Conservation (phyloP, 164 flowering plant genomes). For the Annona cherimola region DNA sequence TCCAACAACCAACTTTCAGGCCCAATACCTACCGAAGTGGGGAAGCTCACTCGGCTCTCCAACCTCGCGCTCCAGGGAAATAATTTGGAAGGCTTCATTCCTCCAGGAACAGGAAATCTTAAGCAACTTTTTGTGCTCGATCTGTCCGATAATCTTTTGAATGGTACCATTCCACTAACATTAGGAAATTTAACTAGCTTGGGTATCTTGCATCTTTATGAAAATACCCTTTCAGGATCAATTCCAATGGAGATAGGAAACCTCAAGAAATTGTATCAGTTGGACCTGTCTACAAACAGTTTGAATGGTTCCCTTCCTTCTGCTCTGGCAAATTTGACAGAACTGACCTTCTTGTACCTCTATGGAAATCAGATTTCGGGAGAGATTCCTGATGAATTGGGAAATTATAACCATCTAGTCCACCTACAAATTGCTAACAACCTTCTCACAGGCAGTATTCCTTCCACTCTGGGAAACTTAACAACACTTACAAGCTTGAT, state of each 20-base stretch:
- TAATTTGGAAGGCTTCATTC: too few relatives aligned
- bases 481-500: neutral
- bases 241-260: constrained; percentile 35
- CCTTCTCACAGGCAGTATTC: neutral
- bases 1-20: neutral
- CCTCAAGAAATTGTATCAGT: constrained; percentile 12
- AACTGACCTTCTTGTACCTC: constrained; percentile 23
- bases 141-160: constrained; percentile 9
- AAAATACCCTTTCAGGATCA: constrained; percentile 15
- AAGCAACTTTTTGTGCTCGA: constrained; percentile 4
- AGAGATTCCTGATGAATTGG: neutral
- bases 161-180: constrained; percentile 16
- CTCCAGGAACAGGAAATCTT: constrained; percentile 17
- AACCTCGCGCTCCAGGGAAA: too few relatives aligned
- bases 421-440: neutral
- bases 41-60: too few relatives aligned
- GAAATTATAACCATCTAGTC: neutral
- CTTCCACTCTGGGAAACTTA: neutral
- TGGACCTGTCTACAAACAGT: constrained; percentile 26
- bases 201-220: neutral
- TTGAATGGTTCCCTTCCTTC: constrained; percentile 26
- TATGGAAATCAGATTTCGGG: constrained; percentile 30
- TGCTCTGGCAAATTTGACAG: constrained; percentile 26
- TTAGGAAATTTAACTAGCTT: constrained; percentile 12
- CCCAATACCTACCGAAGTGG: neutral